Percentiles rank a stretch among this genome's conserved stretches.
These are phyloP conservation scores for Cymodocea nodosa DNA, from an alignment of 116 monocot genomes.

Conservation along the genomic window DNA sequence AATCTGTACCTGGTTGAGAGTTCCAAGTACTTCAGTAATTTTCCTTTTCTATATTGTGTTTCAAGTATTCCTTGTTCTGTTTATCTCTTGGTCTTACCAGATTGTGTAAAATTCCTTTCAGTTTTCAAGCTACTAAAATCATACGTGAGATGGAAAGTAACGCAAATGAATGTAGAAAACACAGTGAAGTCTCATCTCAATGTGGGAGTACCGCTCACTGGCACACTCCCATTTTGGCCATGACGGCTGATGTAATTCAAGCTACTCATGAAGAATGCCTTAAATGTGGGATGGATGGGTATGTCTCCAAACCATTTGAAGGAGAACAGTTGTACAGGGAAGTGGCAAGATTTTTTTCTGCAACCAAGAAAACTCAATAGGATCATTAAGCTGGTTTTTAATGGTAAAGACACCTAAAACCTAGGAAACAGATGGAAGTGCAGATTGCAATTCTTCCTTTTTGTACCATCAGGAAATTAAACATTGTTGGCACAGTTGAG, in stretches of 20 bases:
- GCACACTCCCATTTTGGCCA: constrained; percentile 83
- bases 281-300: constrained; percentile 89
- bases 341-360: constrained; percentile 67
- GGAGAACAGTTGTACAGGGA: constrained; percentile 89
- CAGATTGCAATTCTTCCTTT: background rate
- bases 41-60: background rate
- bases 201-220: constrained; percentile 28
- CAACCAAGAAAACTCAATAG: constrained; percentile 31
- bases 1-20: background rate
- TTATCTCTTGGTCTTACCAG: background rate
- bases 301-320: constrained; percentile 97
- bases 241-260: constrained; percentile 98
- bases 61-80: background rate
- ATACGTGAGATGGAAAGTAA: constrained; percentile 63
- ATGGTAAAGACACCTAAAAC: background rate
- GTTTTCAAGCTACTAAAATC: constrained; percentile 82
- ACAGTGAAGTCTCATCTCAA: constrained; percentile 28
- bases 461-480: background rate
- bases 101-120: constrained; percentile 8
- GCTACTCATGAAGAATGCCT: constrained; percentile 81
- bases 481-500: background rate
- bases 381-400: background rate
- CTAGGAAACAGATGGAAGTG: background rate
- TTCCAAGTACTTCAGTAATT: background rate
- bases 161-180: constrained; percentile 38